Evolutionary conservation across 176 grass and related monocot species (phyloP).

Genomic region (Oryza australiensis): DNA sequence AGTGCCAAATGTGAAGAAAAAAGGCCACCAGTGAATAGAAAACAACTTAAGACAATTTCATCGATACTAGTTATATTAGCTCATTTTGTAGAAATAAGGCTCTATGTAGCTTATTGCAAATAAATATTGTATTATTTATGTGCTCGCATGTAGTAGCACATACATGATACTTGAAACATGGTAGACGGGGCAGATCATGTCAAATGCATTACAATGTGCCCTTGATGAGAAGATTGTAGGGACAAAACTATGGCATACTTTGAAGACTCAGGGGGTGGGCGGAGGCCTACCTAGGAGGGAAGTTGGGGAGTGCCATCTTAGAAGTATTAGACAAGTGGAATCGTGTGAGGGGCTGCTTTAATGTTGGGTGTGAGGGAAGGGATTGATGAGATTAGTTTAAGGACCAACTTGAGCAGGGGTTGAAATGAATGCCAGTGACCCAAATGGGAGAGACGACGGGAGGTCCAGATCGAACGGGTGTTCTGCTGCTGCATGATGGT

Average conservation of each 20-base stretch:
- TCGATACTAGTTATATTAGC: neutral
- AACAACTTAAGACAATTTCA: neutral
- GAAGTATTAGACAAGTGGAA: neutral
- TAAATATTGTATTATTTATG: neutral
- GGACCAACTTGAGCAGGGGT: neutral
- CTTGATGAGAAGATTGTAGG: neutral
- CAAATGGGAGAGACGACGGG: neutral
- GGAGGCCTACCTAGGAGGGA: neutral
- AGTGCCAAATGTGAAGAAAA: slow-evolving; percentile 14
- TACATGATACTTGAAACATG: neutral
- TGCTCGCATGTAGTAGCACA: neutral
- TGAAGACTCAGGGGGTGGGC: neutral
- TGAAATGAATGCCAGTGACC: neutral
- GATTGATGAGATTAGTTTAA: neutral
- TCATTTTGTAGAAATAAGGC: neutral
- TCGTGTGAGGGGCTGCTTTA: neutral
- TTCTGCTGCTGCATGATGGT: slow-evolving; percentile 9
- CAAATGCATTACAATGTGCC: slow-evolving; percentile 19
- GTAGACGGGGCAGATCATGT: neutral
- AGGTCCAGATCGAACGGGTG: neutral
- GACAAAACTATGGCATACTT: neutral
- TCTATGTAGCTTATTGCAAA: neutral
- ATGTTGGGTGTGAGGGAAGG: neutral
- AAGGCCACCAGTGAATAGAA: neutral
- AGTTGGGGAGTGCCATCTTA: neutral